Conservation (phyloP, 768 basidiomycete species). For the Russula foetens region DNA sequence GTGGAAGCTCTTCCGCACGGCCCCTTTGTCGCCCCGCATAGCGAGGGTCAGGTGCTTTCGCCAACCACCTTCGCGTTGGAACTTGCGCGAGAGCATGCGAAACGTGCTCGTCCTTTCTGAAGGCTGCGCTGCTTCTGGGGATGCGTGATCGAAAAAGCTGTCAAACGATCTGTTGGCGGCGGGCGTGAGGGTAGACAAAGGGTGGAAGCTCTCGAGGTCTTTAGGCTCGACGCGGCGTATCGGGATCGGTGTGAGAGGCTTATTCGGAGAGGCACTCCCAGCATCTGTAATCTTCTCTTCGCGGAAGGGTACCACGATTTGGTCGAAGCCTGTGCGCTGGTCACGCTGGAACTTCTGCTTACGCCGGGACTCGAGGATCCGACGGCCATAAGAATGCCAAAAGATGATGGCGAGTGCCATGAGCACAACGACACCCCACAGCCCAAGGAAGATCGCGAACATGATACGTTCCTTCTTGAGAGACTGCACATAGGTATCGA, state of each 20-base stretch:
- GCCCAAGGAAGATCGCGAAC: slow-evolving; percentile 71
- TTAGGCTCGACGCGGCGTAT: slow-evolving; percentile 38
- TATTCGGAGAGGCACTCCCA: slow-evolving; percentile 28
- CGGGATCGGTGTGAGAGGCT: neutral
- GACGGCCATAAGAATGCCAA: slow-evolving; percentile 60
- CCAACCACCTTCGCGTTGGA: slow-evolving; percentile 15
- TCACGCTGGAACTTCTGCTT: slow-evolving; percentile 27
- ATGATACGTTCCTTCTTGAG: slow-evolving; percentile 78
- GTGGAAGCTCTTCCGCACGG: slow-evolving; percentile 15
- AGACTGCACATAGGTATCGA: slow-evolving; percentile 61
- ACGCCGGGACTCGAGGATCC: slow-evolving; percentile 36
- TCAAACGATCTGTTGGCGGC: slow-evolving; percentile 37
- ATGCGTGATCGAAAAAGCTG: slow-evolving; percentile 33
- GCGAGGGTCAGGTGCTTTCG: slow-evolving; percentile 12
- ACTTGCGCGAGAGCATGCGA: slow-evolving; percentile 20
- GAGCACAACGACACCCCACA: slow-evolving; percentile 80
- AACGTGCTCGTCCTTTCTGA: neutral
- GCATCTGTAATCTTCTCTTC: slow-evolving; percentile 21
- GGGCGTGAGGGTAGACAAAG: slow-evolving; percentile 23
- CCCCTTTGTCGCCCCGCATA: slow-evolving; percentile 22
- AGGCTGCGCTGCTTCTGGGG: slow-evolving; percentile 18
- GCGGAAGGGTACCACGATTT: slow-evolving; percentile 13
- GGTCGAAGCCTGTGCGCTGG: slow-evolving; percentile 22
- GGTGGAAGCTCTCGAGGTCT: slow-evolving; percentile 28
- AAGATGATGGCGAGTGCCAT: slow-evolving; percentile 65